Base-by-base conservation (phyloP, 495 filamentous ascomycete genomes). In the Talaromyces liani region DNA sequence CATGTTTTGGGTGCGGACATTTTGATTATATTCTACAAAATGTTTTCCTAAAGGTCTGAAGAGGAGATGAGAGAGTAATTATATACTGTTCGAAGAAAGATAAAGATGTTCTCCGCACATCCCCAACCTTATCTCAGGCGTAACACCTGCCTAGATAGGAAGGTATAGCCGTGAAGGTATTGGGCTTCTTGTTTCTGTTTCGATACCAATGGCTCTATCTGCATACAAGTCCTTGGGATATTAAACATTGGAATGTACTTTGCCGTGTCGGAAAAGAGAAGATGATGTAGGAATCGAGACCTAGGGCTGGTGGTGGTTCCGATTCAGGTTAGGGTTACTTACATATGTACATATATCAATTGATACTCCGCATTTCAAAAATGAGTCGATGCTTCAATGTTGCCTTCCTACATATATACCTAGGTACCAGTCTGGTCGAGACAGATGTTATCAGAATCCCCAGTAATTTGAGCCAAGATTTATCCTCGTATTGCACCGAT, bases 1-100 rank as follows among this genome's bases (percentile, higher is more conserved):
- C 82, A 84, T 8, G 80, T 81, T 29, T 71, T 63, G 27, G 61
- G 1, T 39, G 6, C 22, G 0, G 10, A 45, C 61, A 63, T 62
- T 25, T 45, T 56, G 39, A 12, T 54, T 31, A 18, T 14, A 41
- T 12, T 9, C 53, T n/a, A 10, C 24, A 27, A 4, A 27, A 55
- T 56, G 20, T 25, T 3, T 56, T n/a, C 14, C 22, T 31, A 31
- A 31, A 12, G 53, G 5, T 20, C 6, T n/a, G 27, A 29, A 14
- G 53, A 25, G 25, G 10, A 56, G 22, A 14, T 56, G 14, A 14
- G 27, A 14, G 6, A 6, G 8, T 27, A 14, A 10, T 56, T 29
- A 56, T 56, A n/a, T n/a, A 56, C 24, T n/a, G 10, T 12, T 54
- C 6, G 22, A 29, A 6, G 20, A 12, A n/a, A 3, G 5, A 10